phyloP scores from a whole-genome alignment of 345 rosid genomes.

The Corchorus capsularis region DNA sequence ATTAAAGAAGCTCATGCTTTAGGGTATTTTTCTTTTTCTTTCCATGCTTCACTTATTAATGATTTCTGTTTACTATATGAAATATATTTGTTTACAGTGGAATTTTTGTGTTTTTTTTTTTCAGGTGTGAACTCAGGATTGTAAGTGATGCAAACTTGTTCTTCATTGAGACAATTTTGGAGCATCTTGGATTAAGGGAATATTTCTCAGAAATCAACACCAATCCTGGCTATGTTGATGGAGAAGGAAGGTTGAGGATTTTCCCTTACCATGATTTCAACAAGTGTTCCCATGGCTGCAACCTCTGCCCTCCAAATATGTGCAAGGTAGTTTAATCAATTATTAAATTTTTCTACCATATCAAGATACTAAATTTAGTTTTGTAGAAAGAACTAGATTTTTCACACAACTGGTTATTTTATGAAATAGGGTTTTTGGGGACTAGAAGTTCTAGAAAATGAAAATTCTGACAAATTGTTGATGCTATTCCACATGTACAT shows the following conservation, averaged over 20 bases:
- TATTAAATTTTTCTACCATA: not conserved
- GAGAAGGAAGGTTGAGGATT: conserved; percentile 57
- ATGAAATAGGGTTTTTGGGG: not conserved
- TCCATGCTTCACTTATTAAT: not conserved
- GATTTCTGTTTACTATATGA: not conserved
- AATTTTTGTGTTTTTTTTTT: conserved; percentile 12
- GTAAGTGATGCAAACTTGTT: conserved; percentile 80
- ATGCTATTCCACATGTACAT: not conserved
- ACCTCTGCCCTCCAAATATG: conserved; percentile 87
- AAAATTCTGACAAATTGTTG: not conserved
- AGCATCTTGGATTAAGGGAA: conserved; percentile 64
- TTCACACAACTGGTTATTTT: not conserved
- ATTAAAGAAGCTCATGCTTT: conserved; percentile 74
- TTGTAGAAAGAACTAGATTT: not conserved
- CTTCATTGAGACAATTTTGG: conserved; percentile 71
- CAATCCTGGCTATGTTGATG: conserved; percentile 66
- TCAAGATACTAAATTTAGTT: not conserved
- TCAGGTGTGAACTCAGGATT: conserved; percentile 81
- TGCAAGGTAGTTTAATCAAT: conserved; percentile 68
- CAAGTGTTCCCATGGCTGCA: conserved; percentile 64
- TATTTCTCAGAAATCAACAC: conserved; percentile 79
- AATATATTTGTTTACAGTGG: not conserved
- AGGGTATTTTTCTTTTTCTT: conserved; percentile 44
- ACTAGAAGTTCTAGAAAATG: not conserved
- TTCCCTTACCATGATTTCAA: conserved; percentile 65